phyloP scores from a whole-genome alignment of 2,329 filamentous ascomycete species.

The Fusarium mangiferae region DNA sequence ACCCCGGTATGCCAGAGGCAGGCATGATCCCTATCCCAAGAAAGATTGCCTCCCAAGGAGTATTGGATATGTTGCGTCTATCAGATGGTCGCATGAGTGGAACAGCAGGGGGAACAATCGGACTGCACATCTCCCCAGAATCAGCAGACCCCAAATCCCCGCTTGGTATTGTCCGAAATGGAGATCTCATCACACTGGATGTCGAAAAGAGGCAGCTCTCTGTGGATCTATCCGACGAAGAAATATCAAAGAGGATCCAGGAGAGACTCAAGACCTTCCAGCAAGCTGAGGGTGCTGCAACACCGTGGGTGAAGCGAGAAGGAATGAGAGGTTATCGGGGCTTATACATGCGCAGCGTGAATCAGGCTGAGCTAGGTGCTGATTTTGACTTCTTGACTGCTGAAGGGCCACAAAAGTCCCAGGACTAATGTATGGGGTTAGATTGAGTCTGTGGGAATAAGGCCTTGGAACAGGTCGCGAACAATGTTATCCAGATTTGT shows the following conservation, averaged over 20 bases:
- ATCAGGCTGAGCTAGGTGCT: conserved; percentile 67
- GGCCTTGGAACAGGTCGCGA: conserved; percentile 50
- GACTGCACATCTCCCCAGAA: conserved; percentile 88
- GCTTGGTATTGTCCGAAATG: conserved; percentile 79
- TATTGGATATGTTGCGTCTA: conserved; percentile 83
- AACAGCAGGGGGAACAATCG: conserved; percentile 89
- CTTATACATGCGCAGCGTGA: conserved; percentile 68
- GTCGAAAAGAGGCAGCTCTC: conserved; percentile 70
- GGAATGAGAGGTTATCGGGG: conserved; percentile 64
- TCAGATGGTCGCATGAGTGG: conserved; percentile 91
- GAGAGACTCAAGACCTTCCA: conserved; percentile 64
- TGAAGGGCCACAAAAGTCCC: conserved; percentile 41
- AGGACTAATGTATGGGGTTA: neutral
- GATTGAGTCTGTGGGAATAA: conserved; percentile 46
- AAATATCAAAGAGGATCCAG: conserved; percentile 70
- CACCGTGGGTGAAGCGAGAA: conserved; percentile 7
- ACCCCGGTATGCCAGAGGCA: conserved; percentile 94
- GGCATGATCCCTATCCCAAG: conserved; percentile 72
- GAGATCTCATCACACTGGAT: conserved; percentile 83
- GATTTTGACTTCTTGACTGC: conserved; percentile 72
- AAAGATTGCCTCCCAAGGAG: conserved; percentile 78
- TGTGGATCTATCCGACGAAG: conserved; percentile 73
- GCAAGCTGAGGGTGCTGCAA: conserved; percentile 39
- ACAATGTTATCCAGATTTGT: conserved; percentile 49
- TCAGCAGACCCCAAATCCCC: conserved; percentile 80